Evolutionary conservation across 83 land plant genomes (phyloP), one percentile per base, ranked within the genome.

Genomic region (Diphasiastrum complanatum): DNA sequence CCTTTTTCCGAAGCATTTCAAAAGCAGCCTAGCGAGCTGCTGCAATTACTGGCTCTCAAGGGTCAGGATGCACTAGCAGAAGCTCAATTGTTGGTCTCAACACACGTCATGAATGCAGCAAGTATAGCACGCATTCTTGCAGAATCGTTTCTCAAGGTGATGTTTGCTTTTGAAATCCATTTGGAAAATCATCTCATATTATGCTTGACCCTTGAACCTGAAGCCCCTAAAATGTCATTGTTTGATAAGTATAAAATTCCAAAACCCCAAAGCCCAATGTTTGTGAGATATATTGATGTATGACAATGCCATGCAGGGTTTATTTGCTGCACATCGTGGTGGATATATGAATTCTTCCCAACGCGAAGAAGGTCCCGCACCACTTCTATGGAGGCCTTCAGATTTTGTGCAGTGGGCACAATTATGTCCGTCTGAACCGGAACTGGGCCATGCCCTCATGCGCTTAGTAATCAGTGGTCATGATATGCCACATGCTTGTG

Each of bases 401-500:
- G 96, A 93, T 52, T 89, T 93, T 65, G 51, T 89, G 59, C 82
- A 80, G 73, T 93, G 98, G 98, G 91, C 95, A 52, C 80, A 88
- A 63, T 79, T 89, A 53, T 93, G 98, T 70, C 88, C 90, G 53
- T 81, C 88, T 38, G 96, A 93, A 65, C 82, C 85, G 56, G 98
- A 93, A 68, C 72, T 93, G 71, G 98, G 98, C 33, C 98, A 93
- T 79, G 96, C 96, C 43, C 66, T 93, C 40, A 88, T 88, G 91
- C 91, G 91, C 29, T 66, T 93, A 10, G 91, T 85, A 12, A 88
- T 93, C 33, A 85, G 96, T 45, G 96, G 98, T 24, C 98, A 89
- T 71, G 98, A 93, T 47, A 85, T 93, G 69, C 98, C 98, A 27
- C 96, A 88, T 77, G 87, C 87, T 11, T 93, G 98, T 76, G 98